Base-by-base conservation (phyloP, 257 asterid species). In the Schizonepeta tenuifolia region DNA sequence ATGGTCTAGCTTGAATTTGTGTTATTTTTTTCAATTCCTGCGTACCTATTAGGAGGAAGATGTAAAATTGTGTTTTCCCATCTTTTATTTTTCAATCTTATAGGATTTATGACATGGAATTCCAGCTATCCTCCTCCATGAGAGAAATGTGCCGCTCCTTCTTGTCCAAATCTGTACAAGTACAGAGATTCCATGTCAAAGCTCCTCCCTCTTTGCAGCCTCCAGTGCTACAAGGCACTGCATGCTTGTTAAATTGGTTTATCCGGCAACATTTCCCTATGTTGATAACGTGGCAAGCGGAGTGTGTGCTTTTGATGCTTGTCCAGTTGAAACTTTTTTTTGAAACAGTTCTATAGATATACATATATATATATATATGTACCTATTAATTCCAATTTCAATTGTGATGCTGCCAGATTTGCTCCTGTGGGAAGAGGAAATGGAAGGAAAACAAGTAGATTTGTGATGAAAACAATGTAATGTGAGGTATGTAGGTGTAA, bases 171-270 rank as follows among this genome's bases (percentile, higher is more conserved):
- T 72, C 84, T 72, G 53, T 91, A 86, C 83, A 91, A 86, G 79
- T 89, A 91, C 73, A 83, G 95, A 15, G 93, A 91, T 74, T 88
- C 96, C 4, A 86, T 85, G 75, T 87, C 89, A 1, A 89, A 89
- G 66, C 84, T 91, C n/a, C n/a, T n/a, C 57, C 96, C 95, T 17
- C 95, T 89, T 58, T 91, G 93, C 85, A 91, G 96, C 77, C 96
- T 91, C 53, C 83, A 69, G 20, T 89, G 97, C 85, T 89, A 89
- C 86, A 89, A 81, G 80, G 94, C 91, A 68, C 64, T 80, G 5
- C 63, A 80, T 70, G 81, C 92, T 81, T 86, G 90, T 69, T 87
- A 71, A 82, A 43, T 51, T 9, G 26, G 69, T 71, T 26, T n/a
- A n/a, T n/a, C n/a, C n/a, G n/a, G n/a, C n/a, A n/a, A n/a, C n/a